Evolutionary conservation across 179 eudicot species (phyloP), one percentile per base, ranked within the genome.

Genomic region (Silene vulgaris): DNA sequence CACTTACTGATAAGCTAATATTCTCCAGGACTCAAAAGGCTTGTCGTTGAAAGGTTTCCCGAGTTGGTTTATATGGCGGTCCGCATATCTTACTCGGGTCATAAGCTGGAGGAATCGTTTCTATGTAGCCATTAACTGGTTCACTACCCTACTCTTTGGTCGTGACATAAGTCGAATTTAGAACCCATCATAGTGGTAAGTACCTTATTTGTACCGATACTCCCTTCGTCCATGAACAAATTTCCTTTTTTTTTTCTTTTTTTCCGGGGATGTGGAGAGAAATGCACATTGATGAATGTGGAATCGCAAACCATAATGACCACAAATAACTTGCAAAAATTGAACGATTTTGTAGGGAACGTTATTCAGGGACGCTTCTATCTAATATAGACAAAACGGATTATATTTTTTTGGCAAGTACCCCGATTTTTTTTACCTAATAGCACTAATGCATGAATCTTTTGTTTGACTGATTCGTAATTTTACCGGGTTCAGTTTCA

Each of bases 21-120:
- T 52, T 63, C 20, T 69, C 2, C 79, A 94, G 98, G 97, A 87
- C 50, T 89, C 83, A 1, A 95, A 90, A 78, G 99, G 99, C 21
- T 40, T 95, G 68, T 88, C 99, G 12, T 37, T 95, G 77, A 91
- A 90, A 21, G 99, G 99, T 60, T 95, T 95, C 67, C 66, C 69
- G 23, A 95, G 99, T 80, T 95, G 95, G 95, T 85, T 95, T 69
- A 84, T 95, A 61, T 95, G 99, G 99, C 88, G 99, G 7, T 95
- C 99, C 1, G 99, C 99, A 0, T 95, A 95, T 82, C 97, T 95
- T 35, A 92, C 99, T 1, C 92, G 99, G 0, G 95, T 95, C 52
- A 76, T 92, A 60, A 95, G 99, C 83, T 95, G 99, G 99, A 95
- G 99, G 82, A 95, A 95, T 80, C 86, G 97, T 56, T 88, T 95